These are phyloP conservation scores for Prorocentrum cordatum DNA, from an alignment of 169 alveolate species.

Conservation along the genomic window DNA sequence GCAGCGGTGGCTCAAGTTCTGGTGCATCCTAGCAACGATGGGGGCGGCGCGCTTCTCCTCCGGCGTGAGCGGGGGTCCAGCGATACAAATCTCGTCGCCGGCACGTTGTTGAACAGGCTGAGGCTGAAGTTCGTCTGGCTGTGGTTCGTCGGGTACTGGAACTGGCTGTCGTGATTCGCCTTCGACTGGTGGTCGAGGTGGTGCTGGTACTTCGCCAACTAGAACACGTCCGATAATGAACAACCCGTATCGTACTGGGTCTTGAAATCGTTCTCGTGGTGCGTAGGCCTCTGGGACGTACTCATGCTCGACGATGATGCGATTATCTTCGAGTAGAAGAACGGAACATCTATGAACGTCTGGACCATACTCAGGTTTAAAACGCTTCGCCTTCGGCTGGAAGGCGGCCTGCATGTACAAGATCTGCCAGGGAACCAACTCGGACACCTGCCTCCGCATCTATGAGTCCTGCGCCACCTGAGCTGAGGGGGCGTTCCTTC, in stretches of 20 bases:
- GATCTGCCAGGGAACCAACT: slow-evolving; percentile 20
- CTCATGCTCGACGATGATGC: neutral
- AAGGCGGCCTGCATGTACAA: neutral
- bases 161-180: too few relatives aligned
- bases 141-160: too few relatives aligned
- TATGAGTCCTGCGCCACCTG: neutral
- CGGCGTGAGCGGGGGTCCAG: neutral
- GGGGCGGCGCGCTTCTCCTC: neutral
- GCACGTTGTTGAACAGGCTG: too few relatives aligned
- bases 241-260: neutral
- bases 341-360: neutral
- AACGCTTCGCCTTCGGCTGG: neutral
- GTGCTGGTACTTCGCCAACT: neutral
- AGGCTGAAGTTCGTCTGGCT: too few relatives aligned
- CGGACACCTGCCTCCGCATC: neutral
- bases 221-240: neutral
- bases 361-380: neutral
- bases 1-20: slow-evolving; percentile 13
- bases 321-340: neutral
- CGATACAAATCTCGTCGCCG: neutral
- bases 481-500: neutral
- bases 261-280: neutral
- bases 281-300: neutral
- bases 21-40: neutral
- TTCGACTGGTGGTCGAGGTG: too few relatives aligned